Percentiles rank a stretch among this genome's conserved stretches.
These are phyloP conservation scores for Lepiota venenata DNA, from an alignment of 768 basidiomycete genomes.

Conservation along the genomic window DNA sequence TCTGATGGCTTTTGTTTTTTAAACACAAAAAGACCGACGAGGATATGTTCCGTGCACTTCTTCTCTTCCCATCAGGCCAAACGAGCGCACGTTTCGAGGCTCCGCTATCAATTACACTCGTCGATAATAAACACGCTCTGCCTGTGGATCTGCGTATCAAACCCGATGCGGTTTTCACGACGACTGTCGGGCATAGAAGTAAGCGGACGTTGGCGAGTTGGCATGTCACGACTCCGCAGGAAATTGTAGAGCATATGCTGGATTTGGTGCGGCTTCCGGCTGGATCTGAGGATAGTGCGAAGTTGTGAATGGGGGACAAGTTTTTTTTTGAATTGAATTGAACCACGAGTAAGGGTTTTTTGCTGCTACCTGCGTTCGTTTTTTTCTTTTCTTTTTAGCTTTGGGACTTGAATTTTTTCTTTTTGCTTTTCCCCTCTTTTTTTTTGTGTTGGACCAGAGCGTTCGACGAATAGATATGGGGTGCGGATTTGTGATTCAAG, in stretches of 20 bases:
- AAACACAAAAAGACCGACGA: constrained; percentile 99
- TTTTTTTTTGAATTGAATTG: no score
- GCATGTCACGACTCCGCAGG: constrained; percentile 88
- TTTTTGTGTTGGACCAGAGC: background rate
- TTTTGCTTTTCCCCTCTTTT: no score
- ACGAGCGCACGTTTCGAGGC: constrained; percentile 51
- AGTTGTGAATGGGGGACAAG: no score
- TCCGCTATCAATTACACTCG: constrained; percentile 49
- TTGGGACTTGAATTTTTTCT: no score
- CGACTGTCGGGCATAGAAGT: constrained; percentile 86
- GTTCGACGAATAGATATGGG: no score
- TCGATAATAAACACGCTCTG: constrained; percentile 41
- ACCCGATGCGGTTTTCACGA: constrained; percentile 81
- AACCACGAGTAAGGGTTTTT: background rate
- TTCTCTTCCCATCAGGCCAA: constrained; percentile 51
- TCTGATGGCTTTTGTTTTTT: no score
- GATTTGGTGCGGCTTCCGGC: constrained; percentile 42
- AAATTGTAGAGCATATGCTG: constrained; percentile 81
- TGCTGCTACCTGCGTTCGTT: no score
- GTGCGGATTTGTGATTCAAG: no score
- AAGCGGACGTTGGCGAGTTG: constrained; percentile 90
- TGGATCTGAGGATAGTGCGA: constrained; percentile 1
- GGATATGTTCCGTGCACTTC: constrained; percentile 96
- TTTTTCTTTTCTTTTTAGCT: background rate
- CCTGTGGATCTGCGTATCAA: constrained; percentile 61